Evolutionary conservation across 345 rosid species (phyloP), one percentile per base, ranked within the genome.

Genomic region (Lenwebbia sp.): DNA sequence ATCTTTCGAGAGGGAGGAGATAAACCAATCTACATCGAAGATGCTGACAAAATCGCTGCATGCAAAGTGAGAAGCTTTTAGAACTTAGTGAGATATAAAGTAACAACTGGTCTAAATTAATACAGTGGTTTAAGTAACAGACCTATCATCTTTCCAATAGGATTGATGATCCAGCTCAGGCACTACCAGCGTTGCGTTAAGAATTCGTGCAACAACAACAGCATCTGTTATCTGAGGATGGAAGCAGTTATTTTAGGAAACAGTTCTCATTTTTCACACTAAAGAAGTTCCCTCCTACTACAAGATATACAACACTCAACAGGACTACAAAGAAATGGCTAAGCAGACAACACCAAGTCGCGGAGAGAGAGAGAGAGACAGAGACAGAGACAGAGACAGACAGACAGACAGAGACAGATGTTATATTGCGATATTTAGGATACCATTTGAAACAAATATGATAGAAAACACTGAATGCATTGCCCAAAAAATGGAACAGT

Each of bases 91-190:
- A 70, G 26, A 37, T 70, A 14, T 7, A 28, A 60, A 6, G 74
- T 33, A 70, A 70, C 86, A 60, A 23, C 62, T 85, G 40, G 54
- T 33, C 25, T 23, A 50, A 26, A 56, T 60, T 15, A 82, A 28
- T 62, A 51, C 52, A 74, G 53, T 22, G 50, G 30, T 26, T 83
- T 83, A 70, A 82, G 62, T 26, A 84, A 87, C 84, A 86, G 86
- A 94, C 99, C 99, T 98, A 85, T 95, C 92, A 90, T 98, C 99
- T 89, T 96, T 98, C 99, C 99, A 98, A 74, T 89, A 98, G 44
- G 99, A 98, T 88, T 94, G 94, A 91, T 94, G 99, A 91, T 98
- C 99, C 91, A 98, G 90, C 93, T 95, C 96, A 5, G 99, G 99
- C 85, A 98, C 94, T 84, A 98, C 97, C 84, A 98, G 88, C 26